Evolutionary conservation across 352 stramenopile genomes (phyloP).

Genomic region (Thalassiosira allenii): DNA sequence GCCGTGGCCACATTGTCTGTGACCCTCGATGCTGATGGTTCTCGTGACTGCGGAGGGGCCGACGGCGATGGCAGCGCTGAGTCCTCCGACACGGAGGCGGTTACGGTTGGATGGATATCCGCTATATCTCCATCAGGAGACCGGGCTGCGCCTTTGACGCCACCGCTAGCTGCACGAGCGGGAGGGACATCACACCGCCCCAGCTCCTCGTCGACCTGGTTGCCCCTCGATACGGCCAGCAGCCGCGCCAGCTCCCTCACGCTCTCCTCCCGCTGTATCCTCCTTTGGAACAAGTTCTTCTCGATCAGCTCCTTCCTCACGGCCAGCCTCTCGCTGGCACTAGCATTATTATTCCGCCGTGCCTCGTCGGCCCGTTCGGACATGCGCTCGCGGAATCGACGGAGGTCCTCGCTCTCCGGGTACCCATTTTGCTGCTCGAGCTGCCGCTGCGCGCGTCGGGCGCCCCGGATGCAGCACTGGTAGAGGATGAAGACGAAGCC

Average conservation of each 20-base stretch:
- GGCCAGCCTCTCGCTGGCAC: neutral
- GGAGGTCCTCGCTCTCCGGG: neutral
- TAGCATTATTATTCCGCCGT: neutral
- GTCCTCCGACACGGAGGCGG: neutral
- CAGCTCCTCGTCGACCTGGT: slow-evolving; percentile 23
- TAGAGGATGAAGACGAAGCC: slow-evolving; percentile 1
- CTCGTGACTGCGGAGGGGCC: neutral
- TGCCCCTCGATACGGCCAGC: slow-evolving; percentile 37
- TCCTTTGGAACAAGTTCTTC: slow-evolving; percentile 53
- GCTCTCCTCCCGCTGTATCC: slow-evolving; percentile 48
- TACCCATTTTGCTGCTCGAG: neutral
- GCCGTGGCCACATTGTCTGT: slow-evolving; percentile 2
- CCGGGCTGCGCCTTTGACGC: neutral
- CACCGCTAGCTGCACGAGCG: too few relatives aligned
- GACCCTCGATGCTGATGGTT: neutral
- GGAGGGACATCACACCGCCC: neutral
- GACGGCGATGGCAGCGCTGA: neutral
- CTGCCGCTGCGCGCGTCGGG: neutral
- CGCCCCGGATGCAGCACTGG: neutral
- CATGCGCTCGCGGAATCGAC: slow-evolving; percentile 7
- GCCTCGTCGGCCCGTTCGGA: neutral
- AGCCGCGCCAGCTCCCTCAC: slow-evolving; percentile 36
- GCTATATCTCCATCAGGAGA: neutral
- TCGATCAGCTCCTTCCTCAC: slow-evolving; percentile 46
- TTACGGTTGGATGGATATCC: too few relatives aligned